These are phyloP conservation scores for Pontederia crassipes DNA, from an alignment of 176 grass and related monocot species.

Conservation along the genomic window DNA sequence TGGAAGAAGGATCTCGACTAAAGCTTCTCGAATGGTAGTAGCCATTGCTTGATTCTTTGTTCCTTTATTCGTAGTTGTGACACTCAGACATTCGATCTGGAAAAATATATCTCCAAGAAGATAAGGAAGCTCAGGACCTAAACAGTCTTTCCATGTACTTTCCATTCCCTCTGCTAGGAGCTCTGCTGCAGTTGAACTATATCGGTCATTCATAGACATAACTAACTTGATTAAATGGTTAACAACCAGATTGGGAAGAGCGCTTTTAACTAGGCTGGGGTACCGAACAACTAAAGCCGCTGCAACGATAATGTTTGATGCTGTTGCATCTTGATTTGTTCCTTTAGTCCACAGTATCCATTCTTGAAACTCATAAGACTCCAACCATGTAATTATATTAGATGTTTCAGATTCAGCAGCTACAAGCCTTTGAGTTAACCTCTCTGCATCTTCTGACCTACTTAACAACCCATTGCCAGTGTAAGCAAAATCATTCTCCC, in stretches of 20 bases:
- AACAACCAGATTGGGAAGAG: slow-evolving; percentile 62
- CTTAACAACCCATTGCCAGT: slow-evolving; percentile 26
- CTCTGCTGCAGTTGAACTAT: slow-evolving; percentile 89
- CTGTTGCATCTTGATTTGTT: slow-evolving; percentile 72
- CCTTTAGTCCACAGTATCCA: slow-evolving; percentile 83
- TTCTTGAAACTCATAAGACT: slow-evolving; percentile 86
- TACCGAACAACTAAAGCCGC: slow-evolving; percentile 96
- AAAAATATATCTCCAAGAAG: slow-evolving; percentile 86
- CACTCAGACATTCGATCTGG: slow-evolving; percentile 85
- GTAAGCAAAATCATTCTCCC: slow-evolving; percentile 16
- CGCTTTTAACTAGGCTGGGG: slow-evolving; percentile 75
- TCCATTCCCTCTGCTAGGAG: slow-evolving; percentile 95
- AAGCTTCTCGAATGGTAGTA: slow-evolving; percentile 62
- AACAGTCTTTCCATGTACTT: slow-evolving; percentile 69
- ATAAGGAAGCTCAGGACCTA: slow-evolving; percentile 58
- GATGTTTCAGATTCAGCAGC: slow-evolving; percentile 31
- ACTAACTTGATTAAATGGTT: slow-evolving; percentile 86
- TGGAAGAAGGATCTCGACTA: slow-evolving; percentile 72
- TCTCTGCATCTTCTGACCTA: slow-evolving; percentile 21
- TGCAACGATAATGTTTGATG: slow-evolving; percentile 92
- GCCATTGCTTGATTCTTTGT: slow-evolving; percentile 44
- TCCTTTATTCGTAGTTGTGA: slow-evolving; percentile 36
- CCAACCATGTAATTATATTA: slow-evolving; percentile 61
- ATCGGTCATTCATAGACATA: slow-evolving; percentile 85
- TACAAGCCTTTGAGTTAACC: slow-evolving; percentile 22